A percentile compares a stretch with the other conserved stretches of the same genome.
phyloP scores from a whole-genome alignment of 495 filamentous ascomycete species.

The Endocarpon pusillum region DNA sequence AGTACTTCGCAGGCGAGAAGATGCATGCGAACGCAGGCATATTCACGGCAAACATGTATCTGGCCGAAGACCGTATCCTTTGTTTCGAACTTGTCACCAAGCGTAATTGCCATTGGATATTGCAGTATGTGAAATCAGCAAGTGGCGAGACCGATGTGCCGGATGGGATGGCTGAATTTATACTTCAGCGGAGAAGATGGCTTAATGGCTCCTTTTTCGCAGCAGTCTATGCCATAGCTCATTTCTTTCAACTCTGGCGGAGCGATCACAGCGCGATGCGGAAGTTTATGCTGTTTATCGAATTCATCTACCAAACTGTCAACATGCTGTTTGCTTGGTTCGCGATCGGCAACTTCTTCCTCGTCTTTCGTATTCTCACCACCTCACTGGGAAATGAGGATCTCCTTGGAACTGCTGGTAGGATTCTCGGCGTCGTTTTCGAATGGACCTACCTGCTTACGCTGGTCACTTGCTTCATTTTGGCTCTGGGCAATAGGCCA shows the following conservation, averaged over 20 bases:
- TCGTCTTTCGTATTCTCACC: constrained; percentile 95
- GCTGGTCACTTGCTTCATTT: constrained; percentile 84
- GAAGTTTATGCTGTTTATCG: constrained; percentile 77
- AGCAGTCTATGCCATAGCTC: constrained; percentile 82
- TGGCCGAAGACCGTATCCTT: constrained; percentile 96
- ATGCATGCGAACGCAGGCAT: constrained; percentile 92
- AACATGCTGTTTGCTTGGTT: constrained; percentile 99
- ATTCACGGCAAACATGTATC: constrained; percentile 99
- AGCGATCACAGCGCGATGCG: constrained; percentile 76
- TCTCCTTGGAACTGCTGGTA: constrained; percentile 57
- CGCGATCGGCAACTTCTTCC: constrained; percentile 97
- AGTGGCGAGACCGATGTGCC: constrained; percentile 98
- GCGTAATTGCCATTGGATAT: constrained; percentile 87
- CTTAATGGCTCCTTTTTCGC: constrained; percentile 98
- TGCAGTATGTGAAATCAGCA: constrained; percentile 95
- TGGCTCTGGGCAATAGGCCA: constrained; percentile 92
- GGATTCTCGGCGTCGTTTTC: constrained; percentile 72
- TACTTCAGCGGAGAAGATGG: constrained; percentile 92
- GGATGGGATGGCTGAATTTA: constrained; percentile 82
- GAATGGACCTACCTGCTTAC: constrained; percentile 92
- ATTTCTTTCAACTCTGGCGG: constrained; percentile 88
- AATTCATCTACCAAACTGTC: constrained; percentile 86
- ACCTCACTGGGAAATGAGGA: constrained; percentile 51
- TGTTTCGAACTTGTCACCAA: constrained; percentile 98
- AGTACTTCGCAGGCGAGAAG: constrained; percentile 96